phyloP scores from a whole-genome alignment of 1,284 basidiomycete species.

The Ustilago loliicola region DNA sequence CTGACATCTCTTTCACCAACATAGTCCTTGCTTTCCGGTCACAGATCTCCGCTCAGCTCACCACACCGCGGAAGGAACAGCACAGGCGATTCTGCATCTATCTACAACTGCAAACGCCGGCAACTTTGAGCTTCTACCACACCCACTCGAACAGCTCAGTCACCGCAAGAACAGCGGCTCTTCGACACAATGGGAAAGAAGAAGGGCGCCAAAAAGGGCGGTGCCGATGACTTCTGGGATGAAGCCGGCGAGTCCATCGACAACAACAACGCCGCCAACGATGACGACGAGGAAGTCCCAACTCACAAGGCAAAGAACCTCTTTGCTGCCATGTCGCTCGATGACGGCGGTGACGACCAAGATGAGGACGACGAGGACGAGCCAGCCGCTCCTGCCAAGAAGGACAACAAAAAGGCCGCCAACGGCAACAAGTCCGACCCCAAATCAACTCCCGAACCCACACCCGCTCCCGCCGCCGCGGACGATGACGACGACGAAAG shows the following conservation, averaged over 20 bases:
- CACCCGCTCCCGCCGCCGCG: conserved; percentile 29
- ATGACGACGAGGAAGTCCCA: conserved; percentile 26
- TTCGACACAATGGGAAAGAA: conserved; percentile 62
- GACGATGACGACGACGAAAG: conserved; percentile 57
- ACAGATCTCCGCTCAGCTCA: conserved; percentile 8
- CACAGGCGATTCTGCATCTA: conserved; percentile 8
- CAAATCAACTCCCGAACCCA: conserved; percentile 22
- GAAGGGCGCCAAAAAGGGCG: conserved; percentile 64
- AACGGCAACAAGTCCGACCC: conserved; percentile 29
- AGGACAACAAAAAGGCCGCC: conserved; percentile 36
- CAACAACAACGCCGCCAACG: conserved; percentile 30
- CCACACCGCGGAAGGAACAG: conserved; percentile 10
- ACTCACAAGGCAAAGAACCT: conserved; percentile 39
- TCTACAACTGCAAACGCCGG: conserved; percentile 14
- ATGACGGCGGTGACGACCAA: conserved; percentile 34
- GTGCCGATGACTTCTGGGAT: conserved; percentile 64
- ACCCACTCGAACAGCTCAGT: neutral
- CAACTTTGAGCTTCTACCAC: neutral
- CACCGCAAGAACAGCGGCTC: conserved; percentile 15
- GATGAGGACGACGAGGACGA: conserved; percentile 34
- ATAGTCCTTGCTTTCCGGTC: conserved; percentile 10
- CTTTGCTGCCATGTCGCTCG: conserved; percentile 52
- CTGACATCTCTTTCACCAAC: neutral
- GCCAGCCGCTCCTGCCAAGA: conserved; percentile 32
- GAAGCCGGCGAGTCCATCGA: conserved; percentile 58